Evolutionary conservation across 257 asterid species (phyloP).

Genomic region (Capsicum rhomboideum): DNA sequence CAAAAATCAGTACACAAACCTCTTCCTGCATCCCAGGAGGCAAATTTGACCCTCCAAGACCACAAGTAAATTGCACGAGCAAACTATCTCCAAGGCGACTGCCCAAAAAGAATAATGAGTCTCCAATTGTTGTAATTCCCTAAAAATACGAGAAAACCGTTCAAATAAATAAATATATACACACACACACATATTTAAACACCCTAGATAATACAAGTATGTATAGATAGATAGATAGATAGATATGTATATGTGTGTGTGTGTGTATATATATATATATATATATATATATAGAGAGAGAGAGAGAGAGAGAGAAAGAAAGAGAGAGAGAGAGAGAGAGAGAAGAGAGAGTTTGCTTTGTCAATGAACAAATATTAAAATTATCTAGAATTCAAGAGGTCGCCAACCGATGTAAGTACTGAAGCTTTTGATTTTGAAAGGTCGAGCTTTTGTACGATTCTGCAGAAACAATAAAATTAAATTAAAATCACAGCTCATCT

Average conservation of each 20-base stretch:
- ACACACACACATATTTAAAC: neutral
- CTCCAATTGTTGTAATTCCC: constrained; percentile 86
- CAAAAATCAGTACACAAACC: constrained; percentile 38
- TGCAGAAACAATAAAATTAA: constrained; percentile 24
- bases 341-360: neutral
- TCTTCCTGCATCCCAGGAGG: constrained; percentile 80
- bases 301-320: neutral
- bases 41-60: constrained; percentile 50
- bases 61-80: constrained; percentile 85
- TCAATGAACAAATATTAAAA: neutral
- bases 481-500: neutral
- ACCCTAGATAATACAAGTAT: neutral
- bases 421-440: constrained; percentile 97
- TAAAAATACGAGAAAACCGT: constrained; percentile 8
- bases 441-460: constrained; percentile 90
- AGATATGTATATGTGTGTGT: rapidly evolving
- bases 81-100: constrained; percentile 97
- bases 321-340: neutral
- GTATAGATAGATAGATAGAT: rapidly evolving
- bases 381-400: constrained; percentile 14
- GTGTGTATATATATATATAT: neutral
- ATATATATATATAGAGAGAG: rapidly evolving
- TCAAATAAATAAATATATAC: neutral
- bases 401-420: constrained; percentile 86
- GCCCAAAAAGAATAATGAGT: constrained; percentile 83